Evolutionary conservation across 1,139 yeast genomes (phyloP).

Genomic region (Hanseniaspora gamundiae): DNA sequence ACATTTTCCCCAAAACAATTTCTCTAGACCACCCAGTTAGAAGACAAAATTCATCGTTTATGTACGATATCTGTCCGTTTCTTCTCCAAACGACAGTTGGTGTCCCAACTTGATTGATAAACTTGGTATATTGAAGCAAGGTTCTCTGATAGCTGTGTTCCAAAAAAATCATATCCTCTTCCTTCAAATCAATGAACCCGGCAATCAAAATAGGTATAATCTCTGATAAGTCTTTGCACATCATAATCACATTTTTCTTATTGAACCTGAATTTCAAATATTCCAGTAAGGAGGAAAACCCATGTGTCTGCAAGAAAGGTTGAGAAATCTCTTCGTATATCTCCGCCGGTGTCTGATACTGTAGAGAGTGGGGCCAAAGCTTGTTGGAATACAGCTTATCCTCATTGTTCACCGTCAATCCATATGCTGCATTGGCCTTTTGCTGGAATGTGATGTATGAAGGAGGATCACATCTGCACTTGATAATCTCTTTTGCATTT

Average conservation of each 20-base stretch:
- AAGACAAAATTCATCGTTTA: constrained; percentile 82
- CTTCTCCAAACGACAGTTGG: constrained; percentile 94
- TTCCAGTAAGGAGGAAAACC: constrained; percentile 70
- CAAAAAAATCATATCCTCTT: constrained; percentile 86
- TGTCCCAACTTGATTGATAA: constrained; percentile 75
- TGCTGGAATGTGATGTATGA: not conserved
- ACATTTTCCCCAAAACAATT: constrained; percentile 48
- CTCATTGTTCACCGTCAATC: not conserved
- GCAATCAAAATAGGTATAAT: constrained; percentile 90
- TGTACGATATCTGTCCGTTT: constrained; percentile 90
- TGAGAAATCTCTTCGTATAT: constrained; percentile 60
- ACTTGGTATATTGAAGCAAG: constrained; percentile 73
- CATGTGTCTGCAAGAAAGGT: constrained; percentile 85
- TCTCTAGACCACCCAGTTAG: constrained; percentile 82
- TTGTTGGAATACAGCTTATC: constrained; percentile 10
- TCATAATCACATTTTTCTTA: constrained; percentile 56
- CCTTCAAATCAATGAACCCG: constrained; percentile 75
- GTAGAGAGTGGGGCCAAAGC: constrained; percentile 25
- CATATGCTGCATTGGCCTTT: not conserved
- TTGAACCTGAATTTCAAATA: constrained; percentile 65
- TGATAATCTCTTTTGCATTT: too few relatives aligned
- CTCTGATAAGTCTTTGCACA: constrained; percentile 82
- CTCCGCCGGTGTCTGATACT: constrained; percentile 60
- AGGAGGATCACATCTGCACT: too few relatives aligned
- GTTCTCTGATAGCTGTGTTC: constrained; percentile 95